phyloP scores from a whole-genome alignment of 75 land plant species.

The Picea sitchensis region DNA sequence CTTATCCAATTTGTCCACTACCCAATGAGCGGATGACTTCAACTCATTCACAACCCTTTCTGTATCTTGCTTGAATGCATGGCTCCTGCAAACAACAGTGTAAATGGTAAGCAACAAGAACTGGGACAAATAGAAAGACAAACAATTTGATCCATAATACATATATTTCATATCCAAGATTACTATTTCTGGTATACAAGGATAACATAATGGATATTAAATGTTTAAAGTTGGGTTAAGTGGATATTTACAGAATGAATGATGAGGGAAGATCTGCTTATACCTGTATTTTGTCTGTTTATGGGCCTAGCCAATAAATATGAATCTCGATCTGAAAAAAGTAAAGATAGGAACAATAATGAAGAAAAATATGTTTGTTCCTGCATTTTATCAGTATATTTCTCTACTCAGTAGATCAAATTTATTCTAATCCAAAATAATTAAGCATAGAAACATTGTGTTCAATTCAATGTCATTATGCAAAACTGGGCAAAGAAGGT shows the following conservation, averaged over 20 bases:
- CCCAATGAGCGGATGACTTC: slow-evolving; percentile 42
- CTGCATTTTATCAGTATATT: too few species aligned
- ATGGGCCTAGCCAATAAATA: too few species aligned
- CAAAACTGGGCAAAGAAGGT: too few species aligned
- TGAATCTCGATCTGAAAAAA: too few species aligned
- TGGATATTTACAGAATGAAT: neutral
- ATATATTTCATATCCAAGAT: neutral
- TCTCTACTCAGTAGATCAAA: too few species aligned
- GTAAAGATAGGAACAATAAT: too few species aligned
- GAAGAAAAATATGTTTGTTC: too few species aligned
- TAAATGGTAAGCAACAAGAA: neutral
- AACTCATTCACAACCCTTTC: slow-evolving; percentile 79
- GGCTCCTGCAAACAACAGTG: slow-evolving; percentile 30
- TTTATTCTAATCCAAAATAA: too few species aligned
- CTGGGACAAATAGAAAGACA: neutral
- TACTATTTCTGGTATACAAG: neutral
- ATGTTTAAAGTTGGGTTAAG: neutral
- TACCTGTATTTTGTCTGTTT: too few species aligned
- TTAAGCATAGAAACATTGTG: too few species aligned
- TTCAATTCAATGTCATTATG: too few species aligned
- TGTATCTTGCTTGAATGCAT: slow-evolving; percentile 66
- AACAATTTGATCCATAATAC: neutral
- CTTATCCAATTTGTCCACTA: slow-evolving; percentile 54
- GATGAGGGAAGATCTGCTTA: too few species aligned
- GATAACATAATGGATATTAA: neutral